Percentiles rank a stretch among this genome's conserved stretches.
phyloP scores from a whole-genome alignment of 495 filamentous ascomycete genomes.

The Opeltia flavorubescens region DNA sequence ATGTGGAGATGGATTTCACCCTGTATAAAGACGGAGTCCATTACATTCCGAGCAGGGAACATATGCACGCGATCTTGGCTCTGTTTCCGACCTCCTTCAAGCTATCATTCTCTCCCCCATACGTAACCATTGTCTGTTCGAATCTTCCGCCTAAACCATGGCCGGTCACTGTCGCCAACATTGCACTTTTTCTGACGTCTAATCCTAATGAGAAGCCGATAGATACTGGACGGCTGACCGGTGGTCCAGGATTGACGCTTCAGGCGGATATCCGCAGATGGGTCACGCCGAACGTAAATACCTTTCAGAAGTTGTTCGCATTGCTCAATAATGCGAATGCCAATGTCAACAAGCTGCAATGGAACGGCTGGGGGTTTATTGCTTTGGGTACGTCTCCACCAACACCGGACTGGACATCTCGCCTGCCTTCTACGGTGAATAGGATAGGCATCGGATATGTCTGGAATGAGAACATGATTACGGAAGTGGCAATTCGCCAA shows the following conservation, averaged over 20 bases:
- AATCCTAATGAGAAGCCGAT: neutral
- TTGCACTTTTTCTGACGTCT: neutral
- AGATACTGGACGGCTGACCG: neutral
- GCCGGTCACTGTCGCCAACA: neutral
- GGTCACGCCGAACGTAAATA: neutral
- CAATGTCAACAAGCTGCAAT: neutral
- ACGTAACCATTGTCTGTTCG: neutral
- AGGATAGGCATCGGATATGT: neutral
- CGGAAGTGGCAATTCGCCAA: neutral
- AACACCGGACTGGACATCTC: neutral
- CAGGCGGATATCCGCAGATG: neutral
- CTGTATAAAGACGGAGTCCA: neutral
- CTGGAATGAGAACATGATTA: neutral
- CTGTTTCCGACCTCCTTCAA: neutral
- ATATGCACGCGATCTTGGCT: neutral
- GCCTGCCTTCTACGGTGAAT: neutral
- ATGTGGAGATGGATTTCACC: neutral
- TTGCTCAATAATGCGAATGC: neutral
- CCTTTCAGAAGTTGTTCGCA: neutral
- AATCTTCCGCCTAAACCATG: neutral
- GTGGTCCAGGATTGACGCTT: neutral
- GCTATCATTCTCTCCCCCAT: neutral
- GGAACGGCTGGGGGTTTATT: neutral
- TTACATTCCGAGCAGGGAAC: neutral
- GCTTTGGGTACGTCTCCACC: neutral